Evolutionary conservation across 306 rosid species (phyloP).

Genomic region (Quercus berberidifolia): DNA sequence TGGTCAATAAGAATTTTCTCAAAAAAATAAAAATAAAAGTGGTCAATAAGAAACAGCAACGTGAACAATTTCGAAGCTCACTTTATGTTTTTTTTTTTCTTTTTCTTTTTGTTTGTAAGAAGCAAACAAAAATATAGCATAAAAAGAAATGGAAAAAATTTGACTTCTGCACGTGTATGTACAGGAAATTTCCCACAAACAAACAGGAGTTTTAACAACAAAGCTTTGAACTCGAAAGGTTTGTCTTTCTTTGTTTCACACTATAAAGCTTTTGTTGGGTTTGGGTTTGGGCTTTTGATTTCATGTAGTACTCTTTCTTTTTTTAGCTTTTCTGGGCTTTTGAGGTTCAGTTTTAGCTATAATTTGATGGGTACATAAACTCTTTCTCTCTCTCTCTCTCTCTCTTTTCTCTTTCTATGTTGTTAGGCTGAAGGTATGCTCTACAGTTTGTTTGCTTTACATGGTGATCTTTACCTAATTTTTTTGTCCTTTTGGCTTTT

Average conservation of each 20-base stretch:
- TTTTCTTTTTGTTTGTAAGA: no score
- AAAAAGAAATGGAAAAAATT: neutral
- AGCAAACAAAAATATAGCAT: no score
- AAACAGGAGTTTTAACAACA: no score
- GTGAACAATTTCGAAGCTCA: neutral
- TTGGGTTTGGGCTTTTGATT: neutral
- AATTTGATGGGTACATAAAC: neutral
- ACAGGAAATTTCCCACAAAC: no score
- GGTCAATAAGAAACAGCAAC: neutral
- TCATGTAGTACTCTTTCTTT: neutral
- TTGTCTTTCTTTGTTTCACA: neutral
- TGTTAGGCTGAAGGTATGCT: neutral
- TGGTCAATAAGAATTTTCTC: no score
- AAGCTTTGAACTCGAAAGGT: neutral
- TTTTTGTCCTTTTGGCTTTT: neutral
- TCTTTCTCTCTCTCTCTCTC: no score
- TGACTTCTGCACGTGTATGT: neutral
- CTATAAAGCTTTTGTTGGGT: no score
- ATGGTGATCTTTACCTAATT: neutral
- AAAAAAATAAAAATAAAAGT: no score
- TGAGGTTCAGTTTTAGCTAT: neutral
- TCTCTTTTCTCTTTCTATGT: neutral
- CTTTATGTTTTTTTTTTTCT: no score
- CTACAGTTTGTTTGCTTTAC: neutral
- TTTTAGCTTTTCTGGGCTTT: neutral